These are phyloP conservation scores for Tuber aestivum DNA, from an alignment of 495 filamentous ascomycete genomes.

Conservation along the genomic window DNA sequence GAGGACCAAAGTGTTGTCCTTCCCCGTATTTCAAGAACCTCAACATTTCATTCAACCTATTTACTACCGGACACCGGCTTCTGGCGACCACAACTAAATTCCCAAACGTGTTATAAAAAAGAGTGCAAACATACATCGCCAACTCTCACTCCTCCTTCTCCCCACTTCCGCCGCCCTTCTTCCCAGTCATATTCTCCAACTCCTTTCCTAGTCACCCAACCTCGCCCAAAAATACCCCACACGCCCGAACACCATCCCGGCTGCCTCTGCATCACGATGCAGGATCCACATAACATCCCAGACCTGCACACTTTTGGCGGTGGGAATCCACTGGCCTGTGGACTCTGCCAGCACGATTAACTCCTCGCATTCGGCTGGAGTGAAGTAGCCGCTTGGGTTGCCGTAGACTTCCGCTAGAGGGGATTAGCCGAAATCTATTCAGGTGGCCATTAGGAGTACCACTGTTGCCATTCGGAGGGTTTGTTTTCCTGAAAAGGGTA, in stretches of 20 bases:
- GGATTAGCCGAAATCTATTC: slow-evolving; percentile 48
- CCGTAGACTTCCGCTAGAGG: slow-evolving; percentile 42
- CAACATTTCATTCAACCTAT: slow-evolving; percentile 58
- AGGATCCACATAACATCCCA: slow-evolving; percentile 59
- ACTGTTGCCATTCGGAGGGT: background rate
- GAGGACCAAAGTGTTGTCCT: slow-evolving; percentile 60
- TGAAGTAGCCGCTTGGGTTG: slow-evolving; percentile 48
- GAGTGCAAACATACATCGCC: slow-evolving; percentile 19
- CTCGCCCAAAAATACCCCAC: slow-evolving; percentile 50
- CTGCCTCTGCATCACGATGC: slow-evolving; percentile 52
- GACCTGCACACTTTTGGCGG: slow-evolving; percentile 37
- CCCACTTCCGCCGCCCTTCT: slow-evolving; percentile 14
- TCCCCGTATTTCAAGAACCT: slow-evolving; percentile 59
- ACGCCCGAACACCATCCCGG: slow-evolving; percentile 50
- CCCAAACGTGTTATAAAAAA: slow-evolving; percentile 2
- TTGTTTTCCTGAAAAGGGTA: background rate
- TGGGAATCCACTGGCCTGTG: slow-evolving; percentile 40
- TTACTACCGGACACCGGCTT: slow-evolving; percentile 36
- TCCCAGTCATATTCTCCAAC: slow-evolving; percentile 25
- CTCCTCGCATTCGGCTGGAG: slow-evolving; percentile 51
- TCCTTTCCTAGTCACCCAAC: slow-evolving; percentile 20
- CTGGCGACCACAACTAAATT: slow-evolving; percentile 1
- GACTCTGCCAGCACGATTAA: slow-evolving; percentile 50
- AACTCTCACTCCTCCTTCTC: slow-evolving; percentile 46
- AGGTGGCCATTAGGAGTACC: slow-evolving; percentile 11